Base-by-base conservation (phyloP, 164 flowering plant species). In the Echeveria elegans region DNA sequence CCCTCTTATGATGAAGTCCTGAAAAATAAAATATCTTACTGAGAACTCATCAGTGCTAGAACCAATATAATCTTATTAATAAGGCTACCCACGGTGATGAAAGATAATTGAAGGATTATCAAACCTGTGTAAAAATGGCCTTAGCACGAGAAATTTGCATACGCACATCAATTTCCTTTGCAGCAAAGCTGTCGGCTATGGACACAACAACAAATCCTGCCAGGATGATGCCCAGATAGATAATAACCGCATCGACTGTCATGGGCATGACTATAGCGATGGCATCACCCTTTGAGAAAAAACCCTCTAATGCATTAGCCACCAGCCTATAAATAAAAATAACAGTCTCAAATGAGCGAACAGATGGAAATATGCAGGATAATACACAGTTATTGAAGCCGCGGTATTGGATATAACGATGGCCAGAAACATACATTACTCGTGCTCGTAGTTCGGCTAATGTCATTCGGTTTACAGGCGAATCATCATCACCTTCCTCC, bases 191-290 rank as follows among this genome's bases (percentile, higher is more conserved):
- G 70, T 94, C 99, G 37, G 99, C 90, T 66, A 91, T 94, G 61
- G 99, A 87, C 38, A 91, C 99, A 72, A 94, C 99, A 69, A 86
- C 84, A 72, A 66, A 73, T 74, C 99, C 99, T 23, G 89, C 84
- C 30, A 88, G 85, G 61, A 94, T 70, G 71, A 89, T 83, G 8
- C 96, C 93, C 72, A 94, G 72, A 71, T 89, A 91, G 71, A 89
- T 82, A 63, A 94, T 79, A 52, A 94, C 94, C 29, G 99, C 93
- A 74, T 73, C 74, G 59, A 70, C 86, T 11, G 94, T 91, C 99
- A 94, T 91, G 53, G 93, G 99, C 97, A 94, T 91, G 75, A 82
- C 88, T 69, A 94, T 87, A 32, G 97, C 97, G 74, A 94, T 85
- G 37, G 93, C 82, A 76, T 91, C 99, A 64, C 97, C 97, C 80